Conservation (phyloP, 306 rosid species). For the Senna tora region DNA sequence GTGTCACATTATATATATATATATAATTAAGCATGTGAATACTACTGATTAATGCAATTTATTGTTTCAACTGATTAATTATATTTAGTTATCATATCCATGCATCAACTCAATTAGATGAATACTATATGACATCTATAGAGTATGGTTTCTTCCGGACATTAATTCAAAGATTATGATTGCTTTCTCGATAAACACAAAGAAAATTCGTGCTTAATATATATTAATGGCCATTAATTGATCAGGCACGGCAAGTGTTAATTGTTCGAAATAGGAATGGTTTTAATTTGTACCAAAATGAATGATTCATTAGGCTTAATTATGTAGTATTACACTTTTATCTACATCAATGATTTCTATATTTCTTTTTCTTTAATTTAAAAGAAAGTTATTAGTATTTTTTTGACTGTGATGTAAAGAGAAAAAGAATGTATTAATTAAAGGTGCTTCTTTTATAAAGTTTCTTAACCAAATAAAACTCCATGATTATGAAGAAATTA, state of each 20-base stretch:
- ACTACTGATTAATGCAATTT: no score
- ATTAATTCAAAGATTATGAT: constrained; percentile 32
- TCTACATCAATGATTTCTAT: constrained; percentile 19
- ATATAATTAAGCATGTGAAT: no score
- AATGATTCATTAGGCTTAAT: constrained; percentile 26
- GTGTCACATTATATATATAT: no score
- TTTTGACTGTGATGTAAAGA: not conserved
- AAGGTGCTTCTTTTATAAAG: constrained; percentile 7
- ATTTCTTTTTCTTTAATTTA: constrained; percentile 15
- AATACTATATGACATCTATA: not conserved
- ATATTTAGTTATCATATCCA: no score
- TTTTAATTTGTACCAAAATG: constrained; percentile 25
- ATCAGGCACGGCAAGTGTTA: constrained; percentile 9
- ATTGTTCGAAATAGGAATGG: constrained; percentile 3
- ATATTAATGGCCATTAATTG: constrained; percentile 12
- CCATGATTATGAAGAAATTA: not conserved
- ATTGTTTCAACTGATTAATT: no score
- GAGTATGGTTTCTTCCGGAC: not conserved
- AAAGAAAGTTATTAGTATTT: not conserved
- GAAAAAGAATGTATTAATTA: not conserved
- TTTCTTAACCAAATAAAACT: constrained; percentile 6
- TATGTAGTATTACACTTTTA: constrained; percentile 29
- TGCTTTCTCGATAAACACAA: constrained; percentile 3
- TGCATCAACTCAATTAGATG: no score
- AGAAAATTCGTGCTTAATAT: not conserved